phyloP scores from a whole-genome alignment of 2,329 filamentous ascomycete species.

The Epichloe hybrida region DNA sequence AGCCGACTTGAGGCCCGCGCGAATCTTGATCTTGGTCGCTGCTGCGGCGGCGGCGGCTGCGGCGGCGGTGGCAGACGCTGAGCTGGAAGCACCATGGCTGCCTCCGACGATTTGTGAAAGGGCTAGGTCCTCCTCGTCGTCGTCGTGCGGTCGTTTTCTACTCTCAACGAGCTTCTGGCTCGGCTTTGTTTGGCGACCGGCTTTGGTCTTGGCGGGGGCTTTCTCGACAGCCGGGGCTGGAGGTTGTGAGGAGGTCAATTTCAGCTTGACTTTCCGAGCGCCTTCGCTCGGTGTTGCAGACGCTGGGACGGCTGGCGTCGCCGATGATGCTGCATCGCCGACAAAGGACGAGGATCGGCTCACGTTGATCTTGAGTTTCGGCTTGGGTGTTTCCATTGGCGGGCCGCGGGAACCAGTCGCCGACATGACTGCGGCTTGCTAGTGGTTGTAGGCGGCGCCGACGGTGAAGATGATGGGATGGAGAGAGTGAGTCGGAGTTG shows the following conservation, averaged over 20 bases:
- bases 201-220: slow-evolving; percentile 37
- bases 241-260: slow-evolving; percentile 25
- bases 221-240: slow-evolving; percentile 20
- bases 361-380: slow-evolving; percentile 27
- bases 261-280: slow-evolving; percentile 28
- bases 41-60: slow-evolving; percentile 12
- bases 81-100: background rate
- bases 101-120: slow-evolving; percentile 12
- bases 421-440: background rate
- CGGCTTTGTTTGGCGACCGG: slow-evolving; percentile 45
- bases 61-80: background rate
- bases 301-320: slow-evolving; percentile 7
- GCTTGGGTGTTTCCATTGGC: slow-evolving; percentile 19
- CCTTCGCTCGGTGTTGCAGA: slow-evolving; percentile 18
- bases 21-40: slow-evolving; percentile 42
- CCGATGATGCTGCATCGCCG: slow-evolving; percentile 13
- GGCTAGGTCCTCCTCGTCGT: slow-evolving; percentile 32
- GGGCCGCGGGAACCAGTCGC: slow-evolving; percentile 8
- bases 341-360: slow-evolving; percentile 23
- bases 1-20: slow-evolving; percentile 23
- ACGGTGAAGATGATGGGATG: background rate
- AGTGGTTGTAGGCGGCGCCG: background rate
- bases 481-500: no score
- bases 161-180: slow-evolving; percentile 42
- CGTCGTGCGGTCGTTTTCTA: slow-evolving; percentile 48